Base-by-base conservation (phyloP, 1,139 yeast species). In the Kluyveromyces sp. region DNA sequence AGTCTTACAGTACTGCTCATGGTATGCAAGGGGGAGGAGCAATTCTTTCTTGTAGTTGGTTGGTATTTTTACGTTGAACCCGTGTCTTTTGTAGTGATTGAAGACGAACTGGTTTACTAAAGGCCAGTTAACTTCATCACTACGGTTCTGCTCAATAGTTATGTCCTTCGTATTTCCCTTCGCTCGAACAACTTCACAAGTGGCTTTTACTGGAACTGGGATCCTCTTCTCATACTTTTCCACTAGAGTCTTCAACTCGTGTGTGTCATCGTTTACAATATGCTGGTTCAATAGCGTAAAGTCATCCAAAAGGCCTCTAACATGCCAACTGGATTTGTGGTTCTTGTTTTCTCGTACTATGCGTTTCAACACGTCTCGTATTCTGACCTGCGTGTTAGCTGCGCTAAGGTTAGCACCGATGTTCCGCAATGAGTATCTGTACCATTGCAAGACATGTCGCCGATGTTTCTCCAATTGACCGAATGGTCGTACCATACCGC, bases 401-500 rank as follows among this genome's bases (percentile, higher is more conserved):
- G 63, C 57, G 26, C 42, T 33, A n/a, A 49, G 45, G 31, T 40
- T 39, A 3, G 41, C 33, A 13, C 44, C 34, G 3, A 52, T 39
- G 33, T 49, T 52, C 31, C 62, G 42, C 28, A 58, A 36, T n/a
- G 55, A 50, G 34, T 51, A 47, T 9, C 62, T 50, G 41, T 56
- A 60, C 43, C 58, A 44, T 3, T 41, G 42, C 16, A 57, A 40
- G 12, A 58, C 61, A 45, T 57, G 53, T 8, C 28, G 31, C 29
- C 49, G 49, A 50, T 20, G 42, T 51, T 25, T 35, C n/a, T 18
- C 31, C 28, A 55, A 61, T 55, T 43, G 57, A 56, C 33, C 64
- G 52, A 42, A 66, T 58, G 38, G 73, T 66, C 38, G 57, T 55
- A 49, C 67, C 70, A 25, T 67, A 61, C 9, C 26, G 9, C 26